These are phyloP conservation scores for Escallonia herrerae DNA, from an alignment of 129 eudicot species.

Conservation along the genomic window DNA sequence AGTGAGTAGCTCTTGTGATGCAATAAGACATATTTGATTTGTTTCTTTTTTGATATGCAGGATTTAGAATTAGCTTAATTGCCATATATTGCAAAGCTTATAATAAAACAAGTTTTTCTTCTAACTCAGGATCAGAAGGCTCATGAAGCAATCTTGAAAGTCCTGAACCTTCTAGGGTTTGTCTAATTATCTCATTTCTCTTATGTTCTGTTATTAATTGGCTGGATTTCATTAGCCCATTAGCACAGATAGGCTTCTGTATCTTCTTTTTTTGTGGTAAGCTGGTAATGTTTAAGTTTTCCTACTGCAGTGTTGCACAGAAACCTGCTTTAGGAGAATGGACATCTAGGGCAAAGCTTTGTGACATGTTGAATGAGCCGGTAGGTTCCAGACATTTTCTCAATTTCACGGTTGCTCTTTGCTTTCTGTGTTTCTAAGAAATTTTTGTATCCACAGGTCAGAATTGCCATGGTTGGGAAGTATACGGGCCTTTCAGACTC, in stretches of 20 bases:
- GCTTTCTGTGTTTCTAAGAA: background rate
- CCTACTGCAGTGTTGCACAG: slow-evolving; percentile 36
- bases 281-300: background rate
- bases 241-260: no score
- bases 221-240: background rate
- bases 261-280: background rate
- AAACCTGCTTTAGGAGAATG: slow-evolving; percentile 78
- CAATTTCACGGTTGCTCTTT: background rate
- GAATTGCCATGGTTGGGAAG: slow-evolving; percentile 96
- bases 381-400: slow-evolving; percentile 32
- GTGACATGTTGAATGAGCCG: slow-evolving; percentile 63
- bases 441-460: slow-evolving; percentile 43
- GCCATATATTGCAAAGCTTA: no score
- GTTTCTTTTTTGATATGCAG: no score
- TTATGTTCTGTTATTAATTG: background rate
- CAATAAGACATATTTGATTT: no score
- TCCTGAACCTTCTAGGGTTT: slow-evolving; percentile 69
- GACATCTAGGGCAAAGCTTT: slow-evolving; percentile 77
- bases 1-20: slow-evolving; percentile 27
- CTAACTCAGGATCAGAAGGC: slow-evolving; percentile 77
- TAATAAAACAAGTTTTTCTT: background rate
- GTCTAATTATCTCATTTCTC: slow-evolving; percentile 8
- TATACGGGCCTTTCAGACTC: slow-evolving; percentile 91
- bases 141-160: slow-evolving; percentile 89
- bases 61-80: no score